These are phyloP conservation scores for Pythium biforme DNA, from an alignment of 352 stramenopile genomes.

Conservation along the genomic window DNA sequence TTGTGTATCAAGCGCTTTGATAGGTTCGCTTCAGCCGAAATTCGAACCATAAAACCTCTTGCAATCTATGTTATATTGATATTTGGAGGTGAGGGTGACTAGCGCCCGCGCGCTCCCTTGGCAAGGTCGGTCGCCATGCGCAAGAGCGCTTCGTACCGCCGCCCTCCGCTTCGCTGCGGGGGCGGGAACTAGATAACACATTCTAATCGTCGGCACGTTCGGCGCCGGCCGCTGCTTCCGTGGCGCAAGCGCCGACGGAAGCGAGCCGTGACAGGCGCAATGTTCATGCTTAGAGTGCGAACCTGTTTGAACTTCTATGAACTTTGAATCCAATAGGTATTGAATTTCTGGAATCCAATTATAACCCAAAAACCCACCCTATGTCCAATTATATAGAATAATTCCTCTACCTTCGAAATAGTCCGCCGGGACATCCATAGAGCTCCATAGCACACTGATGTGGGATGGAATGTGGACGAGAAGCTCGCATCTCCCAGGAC, in stretches of 20 bases:
- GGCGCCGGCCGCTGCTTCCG: not conserved
- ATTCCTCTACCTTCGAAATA: no score
- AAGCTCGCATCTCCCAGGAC: no score
- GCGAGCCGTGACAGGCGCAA: not conserved
- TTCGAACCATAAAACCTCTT: no score
- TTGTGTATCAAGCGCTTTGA: no score
- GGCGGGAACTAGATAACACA: constrained; percentile 2
- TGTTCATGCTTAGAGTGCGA: not conserved
- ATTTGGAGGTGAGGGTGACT: no score
- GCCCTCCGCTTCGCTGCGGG: not conserved
- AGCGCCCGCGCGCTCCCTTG: not conserved
- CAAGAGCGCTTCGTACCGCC: constrained; percentile 1
- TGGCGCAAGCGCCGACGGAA: not conserved
- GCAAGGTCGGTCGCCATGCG: not conserved
- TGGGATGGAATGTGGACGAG: no score
- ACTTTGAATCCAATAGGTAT: not conserved
- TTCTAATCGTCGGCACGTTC: no score
- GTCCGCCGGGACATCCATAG: no score
- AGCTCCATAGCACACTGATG: no score
- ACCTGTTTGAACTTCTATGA: not conserved
- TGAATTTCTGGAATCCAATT: not conserved
- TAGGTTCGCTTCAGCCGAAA: no score
- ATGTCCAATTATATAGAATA: not conserved
- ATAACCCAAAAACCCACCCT: constrained; percentile 4
- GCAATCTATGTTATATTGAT: no score